Conservation (phyloP, 805 yeast species). For the Grigorovia jiainica region DNA sequence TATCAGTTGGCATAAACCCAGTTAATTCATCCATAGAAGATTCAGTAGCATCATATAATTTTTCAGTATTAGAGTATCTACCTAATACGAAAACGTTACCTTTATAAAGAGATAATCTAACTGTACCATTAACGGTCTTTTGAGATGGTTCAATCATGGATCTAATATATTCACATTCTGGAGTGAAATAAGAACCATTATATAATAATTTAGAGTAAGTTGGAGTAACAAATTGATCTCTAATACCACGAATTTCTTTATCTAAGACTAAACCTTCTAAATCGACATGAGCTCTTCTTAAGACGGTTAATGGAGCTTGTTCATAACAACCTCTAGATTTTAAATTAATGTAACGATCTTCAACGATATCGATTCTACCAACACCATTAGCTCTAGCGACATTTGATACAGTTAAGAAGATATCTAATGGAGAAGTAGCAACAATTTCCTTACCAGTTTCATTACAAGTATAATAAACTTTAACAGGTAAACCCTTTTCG, state of each 20-base stretch:
- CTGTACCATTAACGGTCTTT: constrained; percentile 90
- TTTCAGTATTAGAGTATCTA: constrained; percentile 91
- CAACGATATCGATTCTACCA: constrained; percentile 98
- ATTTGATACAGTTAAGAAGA: constrained; percentile 86
- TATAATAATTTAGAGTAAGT: constrained; percentile 81
- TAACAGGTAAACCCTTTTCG: constrained; percentile 79
- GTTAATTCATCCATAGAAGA: constrained; percentile 99
- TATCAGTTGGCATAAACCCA: constrained; percentile 94
- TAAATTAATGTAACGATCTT: constrained; percentile 97
- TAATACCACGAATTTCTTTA: constrained; percentile 93
- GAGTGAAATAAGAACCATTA: constrained; percentile 97
- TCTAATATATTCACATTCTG: constrained; percentile 95
- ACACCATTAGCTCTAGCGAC: constrained; percentile 99
- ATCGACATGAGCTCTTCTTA: constrained; percentile 91
- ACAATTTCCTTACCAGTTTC: constrained; percentile 51
- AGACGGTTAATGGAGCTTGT: constrained; percentile 94
- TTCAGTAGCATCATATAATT: constrained; percentile 94
- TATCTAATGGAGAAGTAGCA: constrained; percentile 81
- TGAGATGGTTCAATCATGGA: constrained; percentile 92
- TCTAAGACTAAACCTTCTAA: constrained; percentile 94
- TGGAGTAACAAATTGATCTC: constrained; percentile 94
- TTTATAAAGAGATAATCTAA: constrained; percentile 88
- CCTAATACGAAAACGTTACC: constrained; percentile 80
- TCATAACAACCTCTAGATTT: constrained; percentile 99
- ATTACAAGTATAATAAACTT: constrained; percentile 56